Evolutionary conservation across 108 stramenopile species (phyloP).

Genomic region (Parietichytrium sp.): DNA sequence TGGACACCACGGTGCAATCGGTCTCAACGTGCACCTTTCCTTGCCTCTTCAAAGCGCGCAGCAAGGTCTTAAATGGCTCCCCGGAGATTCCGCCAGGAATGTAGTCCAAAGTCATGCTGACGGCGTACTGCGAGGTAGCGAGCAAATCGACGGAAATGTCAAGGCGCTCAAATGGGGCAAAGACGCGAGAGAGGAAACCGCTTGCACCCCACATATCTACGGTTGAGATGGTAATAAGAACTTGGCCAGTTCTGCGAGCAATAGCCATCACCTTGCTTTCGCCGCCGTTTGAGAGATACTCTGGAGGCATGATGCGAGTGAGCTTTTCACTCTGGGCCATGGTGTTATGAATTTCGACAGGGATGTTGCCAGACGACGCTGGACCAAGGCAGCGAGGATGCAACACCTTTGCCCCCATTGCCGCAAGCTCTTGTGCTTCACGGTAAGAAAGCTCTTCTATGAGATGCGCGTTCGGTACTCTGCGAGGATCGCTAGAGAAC

Average conservation of each 20-base stretch:
- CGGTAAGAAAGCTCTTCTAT: conserved; percentile 80
- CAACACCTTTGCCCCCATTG: conserved; percentile 94
- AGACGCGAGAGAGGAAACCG: conserved; percentile 87
- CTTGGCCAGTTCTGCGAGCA: conserved; percentile 82
- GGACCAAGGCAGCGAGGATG: conserved; percentile 63
- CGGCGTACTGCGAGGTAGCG: conserved; percentile 93
- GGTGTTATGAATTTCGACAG: conserved; percentile 43
- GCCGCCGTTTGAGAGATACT: not conserved
- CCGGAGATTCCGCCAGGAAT: conserved; percentile 21
- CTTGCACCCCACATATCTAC: conserved; percentile 89
- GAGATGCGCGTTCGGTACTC: conserved; percentile 78
- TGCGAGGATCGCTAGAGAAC: conserved; percentile 84
- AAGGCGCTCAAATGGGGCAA: conserved; percentile 84
- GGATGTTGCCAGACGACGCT: not conserved
- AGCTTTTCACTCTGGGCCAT: not conserved
- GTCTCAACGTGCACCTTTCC: not conserved
- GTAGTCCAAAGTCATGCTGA: conserved; percentile 87
- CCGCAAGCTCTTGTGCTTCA: conserved; percentile 94
- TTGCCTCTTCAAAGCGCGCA: not conserved
- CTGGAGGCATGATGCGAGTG: not conserved
- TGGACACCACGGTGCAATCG: conserved; percentile 14
- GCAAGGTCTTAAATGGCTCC: not conserved
- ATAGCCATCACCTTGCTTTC: conserved; percentile 80
- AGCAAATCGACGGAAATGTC: conserved; percentile 98
- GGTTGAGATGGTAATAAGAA: conserved; percentile 82